Percentiles rank a stretch among this genome's conserved stretches.
Conservation (phyloP, 2,329 filamentous ascomycete genomes). For the Penicillium psychrosexuale region DNA sequence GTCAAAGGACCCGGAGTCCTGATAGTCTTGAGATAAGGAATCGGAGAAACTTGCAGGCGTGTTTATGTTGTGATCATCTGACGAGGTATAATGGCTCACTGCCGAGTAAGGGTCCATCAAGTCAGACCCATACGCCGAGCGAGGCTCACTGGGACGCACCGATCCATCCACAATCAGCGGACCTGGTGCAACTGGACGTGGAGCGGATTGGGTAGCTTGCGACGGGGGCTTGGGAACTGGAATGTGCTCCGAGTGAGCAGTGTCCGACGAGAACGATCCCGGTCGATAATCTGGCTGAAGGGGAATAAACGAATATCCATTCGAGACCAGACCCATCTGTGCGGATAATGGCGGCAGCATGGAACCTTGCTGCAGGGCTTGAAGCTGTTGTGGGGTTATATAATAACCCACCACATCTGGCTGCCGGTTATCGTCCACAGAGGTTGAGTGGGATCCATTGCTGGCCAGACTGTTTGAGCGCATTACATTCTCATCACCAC, state of each 20-base stretch:
- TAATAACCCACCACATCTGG: constrained; percentile 49
- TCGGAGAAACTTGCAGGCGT: constrained; percentile 40
- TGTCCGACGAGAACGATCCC: constrained; percentile 26
- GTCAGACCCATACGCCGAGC: constrained; percentile 33
- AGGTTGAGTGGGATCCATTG: constrained; percentile 33
- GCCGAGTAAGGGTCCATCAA: constrained; percentile 36
- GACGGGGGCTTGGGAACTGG: constrained; percentile 20
- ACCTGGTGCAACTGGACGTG: constrained; percentile 34
- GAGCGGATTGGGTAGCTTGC: constrained; percentile 16
- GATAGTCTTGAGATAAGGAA: constrained; percentile 39
- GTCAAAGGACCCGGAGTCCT: constrained; percentile 37
- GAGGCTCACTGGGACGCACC: constrained; percentile 39
- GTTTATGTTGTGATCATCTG: constrained; percentile 38
- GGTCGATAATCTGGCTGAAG: constrained; percentile 36
- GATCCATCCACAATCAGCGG: constrained; percentile 50
- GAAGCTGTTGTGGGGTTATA: constrained; percentile 44
- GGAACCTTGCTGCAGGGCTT: constrained; percentile 40
- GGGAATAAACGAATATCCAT: constrained; percentile 36
- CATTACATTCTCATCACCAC: constrained; percentile 33
- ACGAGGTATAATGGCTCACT: constrained; percentile 42
- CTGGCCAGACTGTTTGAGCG: constrained; percentile 33
- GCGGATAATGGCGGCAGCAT: constrained; percentile 39
- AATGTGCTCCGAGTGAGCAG: constrained; percentile 25
- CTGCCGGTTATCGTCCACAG: constrained; percentile 38
- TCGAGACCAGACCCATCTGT: constrained; percentile 39